Conservation (phyloP, 1,139 yeast species). For the Debaryomycetaceae sp. region DNA sequence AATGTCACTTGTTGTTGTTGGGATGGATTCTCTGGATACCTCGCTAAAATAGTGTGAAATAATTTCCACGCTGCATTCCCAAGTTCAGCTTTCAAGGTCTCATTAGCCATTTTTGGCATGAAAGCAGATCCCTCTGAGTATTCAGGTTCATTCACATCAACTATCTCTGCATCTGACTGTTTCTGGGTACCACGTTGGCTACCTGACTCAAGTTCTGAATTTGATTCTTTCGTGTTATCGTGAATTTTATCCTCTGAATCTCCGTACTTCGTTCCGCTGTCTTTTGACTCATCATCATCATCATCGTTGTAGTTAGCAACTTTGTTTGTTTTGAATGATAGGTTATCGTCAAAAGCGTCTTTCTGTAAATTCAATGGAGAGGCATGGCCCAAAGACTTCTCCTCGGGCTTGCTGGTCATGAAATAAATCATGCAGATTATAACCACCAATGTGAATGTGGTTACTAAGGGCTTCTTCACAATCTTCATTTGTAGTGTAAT, state of each 20-base stretch:
- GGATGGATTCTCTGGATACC: constrained; percentile 84
- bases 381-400: constrained; percentile 19
- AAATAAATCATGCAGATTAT: constrained; percentile 24
- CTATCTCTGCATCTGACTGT: background rate
- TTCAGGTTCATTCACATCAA: background rate
- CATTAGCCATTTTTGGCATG: constrained; percentile 81
- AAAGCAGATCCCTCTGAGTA: constrained; percentile 45
- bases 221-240: background rate
- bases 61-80: constrained; percentile 89
- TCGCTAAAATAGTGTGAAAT: constrained; percentile 85
- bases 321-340: constrained; percentile 1
- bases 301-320: constrained; percentile 5
- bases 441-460: constrained; percentile 20
- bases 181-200: background rate
- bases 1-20: constrained; percentile 61
- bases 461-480: constrained; percentile 22
- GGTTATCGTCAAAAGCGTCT: background rate
- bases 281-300: background rate
- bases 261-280: background rate
- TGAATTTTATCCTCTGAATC: background rate
- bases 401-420: constrained; percentile 21
- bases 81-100: constrained; percentile 60
- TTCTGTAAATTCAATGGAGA: constrained; percentile 20
- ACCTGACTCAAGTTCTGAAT: background rate
- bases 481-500: constrained; percentile 13